Conservation (phyloP, 2,329 filamentous ascomycete genomes). For the Apiospora malaysiana region DNA sequence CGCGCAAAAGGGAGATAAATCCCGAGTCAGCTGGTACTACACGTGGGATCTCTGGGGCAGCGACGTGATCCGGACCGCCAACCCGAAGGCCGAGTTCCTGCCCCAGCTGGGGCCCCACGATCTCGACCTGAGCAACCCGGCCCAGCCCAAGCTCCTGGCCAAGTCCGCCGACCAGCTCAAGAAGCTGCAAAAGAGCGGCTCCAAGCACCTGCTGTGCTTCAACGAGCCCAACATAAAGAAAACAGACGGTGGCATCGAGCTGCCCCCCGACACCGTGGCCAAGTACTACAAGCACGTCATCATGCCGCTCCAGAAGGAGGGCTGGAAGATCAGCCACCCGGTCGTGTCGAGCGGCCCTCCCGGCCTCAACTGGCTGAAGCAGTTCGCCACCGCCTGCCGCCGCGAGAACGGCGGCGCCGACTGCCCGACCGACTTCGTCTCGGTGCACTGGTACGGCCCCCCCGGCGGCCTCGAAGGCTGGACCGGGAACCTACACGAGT, state of each 20-base stretch:
- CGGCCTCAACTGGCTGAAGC: slow-evolving; percentile 46
- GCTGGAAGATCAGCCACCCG: slow-evolving; percentile 48
- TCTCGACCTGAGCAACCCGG: background rate
- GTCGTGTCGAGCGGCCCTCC: slow-evolving; percentile 45
- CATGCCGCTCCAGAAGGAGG: slow-evolving; percentile 37
- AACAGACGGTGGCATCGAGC: slow-evolving; percentile 45
- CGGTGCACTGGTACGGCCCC: slow-evolving; percentile 49
- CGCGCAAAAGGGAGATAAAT: slow-evolving; percentile 28
- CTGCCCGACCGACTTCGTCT: slow-evolving; percentile 48
- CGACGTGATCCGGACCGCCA: slow-evolving; percentile 12
- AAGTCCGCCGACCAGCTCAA: slow-evolving; percentile 31
- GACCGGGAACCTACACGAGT: slow-evolving; percentile 42
- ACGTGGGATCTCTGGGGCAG: slow-evolving; percentile 45
- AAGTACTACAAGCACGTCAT: slow-evolving; percentile 44
- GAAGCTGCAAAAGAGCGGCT: slow-evolving; percentile 27
- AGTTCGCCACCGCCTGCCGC: slow-evolving; percentile 48
- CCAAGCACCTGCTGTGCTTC: slow-evolving; percentile 41
- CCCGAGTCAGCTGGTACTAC: slow-evolving; percentile 49
- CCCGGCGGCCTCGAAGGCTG: slow-evolving; percentile 46
- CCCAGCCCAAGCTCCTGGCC: background rate
- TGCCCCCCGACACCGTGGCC: slow-evolving; percentile 46
- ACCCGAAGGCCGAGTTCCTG: slow-evolving; percentile 41
- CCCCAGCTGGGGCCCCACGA: slow-evolving; percentile 41
- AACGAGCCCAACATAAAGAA: slow-evolving; percentile 50
- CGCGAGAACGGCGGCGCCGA: slow-evolving; percentile 42